Evolutionary conservation across 2,329 filamentous ascomycete species (phyloP).

Genomic region (Alternaria sp.): DNA sequence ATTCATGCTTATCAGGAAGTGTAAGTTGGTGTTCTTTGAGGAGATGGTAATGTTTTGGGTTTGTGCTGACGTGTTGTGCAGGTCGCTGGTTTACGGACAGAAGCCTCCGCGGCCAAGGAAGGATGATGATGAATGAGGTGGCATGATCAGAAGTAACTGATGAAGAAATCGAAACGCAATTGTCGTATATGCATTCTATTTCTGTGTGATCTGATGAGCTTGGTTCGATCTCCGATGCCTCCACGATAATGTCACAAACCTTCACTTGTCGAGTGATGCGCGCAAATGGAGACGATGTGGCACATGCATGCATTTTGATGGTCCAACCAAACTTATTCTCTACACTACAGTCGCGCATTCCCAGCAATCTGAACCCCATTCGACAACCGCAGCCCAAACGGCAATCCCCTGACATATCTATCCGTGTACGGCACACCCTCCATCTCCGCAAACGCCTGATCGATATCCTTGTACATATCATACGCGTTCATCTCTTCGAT

Average conservation of each 20-base stretch:
- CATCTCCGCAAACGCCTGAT: constrained; percentile 20
- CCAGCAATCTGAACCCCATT: constrained; percentile 7
- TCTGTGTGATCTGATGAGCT: neutral
- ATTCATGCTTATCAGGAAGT: constrained; percentile 39
- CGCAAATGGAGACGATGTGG: no score
- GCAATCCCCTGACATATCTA: constrained; percentile 11
- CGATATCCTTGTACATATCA: constrained; percentile 28
- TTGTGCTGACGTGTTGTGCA: constrained; percentile 3
- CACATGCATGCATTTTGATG: no score
- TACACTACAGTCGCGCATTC: neutral
- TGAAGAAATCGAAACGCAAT: neutral
- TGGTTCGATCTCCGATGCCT: neutral
- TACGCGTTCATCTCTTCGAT: constrained; percentile 71
- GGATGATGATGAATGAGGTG: constrained; percentile 3
- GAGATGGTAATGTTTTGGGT: no score
- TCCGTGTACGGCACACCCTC: constrained; percentile 8
- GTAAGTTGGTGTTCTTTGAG: constrained; percentile 7
- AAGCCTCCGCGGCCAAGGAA: constrained; percentile 13
- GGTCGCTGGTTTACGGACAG: constrained; percentile 28
- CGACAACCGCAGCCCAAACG: constrained; percentile 15
- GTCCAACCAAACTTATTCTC: no score
- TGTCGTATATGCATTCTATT: neutral
- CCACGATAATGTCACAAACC: no score
- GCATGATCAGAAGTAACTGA: neutral
- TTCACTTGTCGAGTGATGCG: no score